A percentile compares a stretch with the other conserved stretches of the same genome.
phyloP scores from a whole-genome alignment of 352 stramenopile genomes.

The Halophytophthora batemanensis region DNA sequence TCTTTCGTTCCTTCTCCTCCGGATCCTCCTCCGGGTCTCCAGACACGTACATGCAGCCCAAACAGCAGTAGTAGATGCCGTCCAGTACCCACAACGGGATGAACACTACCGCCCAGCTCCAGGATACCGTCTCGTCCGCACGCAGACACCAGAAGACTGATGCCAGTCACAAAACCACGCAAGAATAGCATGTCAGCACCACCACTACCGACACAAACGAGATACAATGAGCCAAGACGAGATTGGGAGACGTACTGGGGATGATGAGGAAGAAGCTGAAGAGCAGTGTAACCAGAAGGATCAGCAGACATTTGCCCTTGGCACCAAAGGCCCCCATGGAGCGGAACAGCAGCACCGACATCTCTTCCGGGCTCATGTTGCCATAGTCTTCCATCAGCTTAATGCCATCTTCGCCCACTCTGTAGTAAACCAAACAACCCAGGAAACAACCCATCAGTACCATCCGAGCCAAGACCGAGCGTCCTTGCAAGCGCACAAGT shows the following conservation, averaged over 20 bases:
- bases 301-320: slow-evolving; percentile 66
- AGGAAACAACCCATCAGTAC: slow-evolving; percentile 2
- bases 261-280: slow-evolving; percentile 87
- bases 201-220: not conserved
- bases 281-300: slow-evolving; percentile 64
- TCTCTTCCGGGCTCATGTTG: slow-evolving; percentile 76
- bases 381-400: slow-evolving; percentile 88
- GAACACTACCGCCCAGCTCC: slow-evolving; percentile 80
- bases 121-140: slow-evolving; percentile 70
- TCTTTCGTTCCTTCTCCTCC: slow-evolving; percentile 52
- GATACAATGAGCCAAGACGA: not conserved
- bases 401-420: slow-evolving; percentile 84
- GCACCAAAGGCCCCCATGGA: slow-evolving; percentile 71
- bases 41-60: slow-evolving; percentile 55
- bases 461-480: not conserved
- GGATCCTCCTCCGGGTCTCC: slow-evolving; percentile 40
- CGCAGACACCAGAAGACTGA: slow-evolving; percentile 52
- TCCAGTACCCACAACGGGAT: slow-evolving; percentile 80
- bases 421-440: slow-evolving; percentile 16
- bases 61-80: slow-evolving; percentile 70
- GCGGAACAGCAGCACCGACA: slow-evolving; percentile 64
- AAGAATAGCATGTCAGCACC: slow-evolving; percentile 8
- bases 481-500: not conserved
- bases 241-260: slow-evolving; percentile 49
- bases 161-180: slow-evolving; percentile 8